These are phyloP conservation scores for Conticribra weissflogii DNA, from an alignment of 108 stramenopile species.

Conservation along the genomic window DNA sequence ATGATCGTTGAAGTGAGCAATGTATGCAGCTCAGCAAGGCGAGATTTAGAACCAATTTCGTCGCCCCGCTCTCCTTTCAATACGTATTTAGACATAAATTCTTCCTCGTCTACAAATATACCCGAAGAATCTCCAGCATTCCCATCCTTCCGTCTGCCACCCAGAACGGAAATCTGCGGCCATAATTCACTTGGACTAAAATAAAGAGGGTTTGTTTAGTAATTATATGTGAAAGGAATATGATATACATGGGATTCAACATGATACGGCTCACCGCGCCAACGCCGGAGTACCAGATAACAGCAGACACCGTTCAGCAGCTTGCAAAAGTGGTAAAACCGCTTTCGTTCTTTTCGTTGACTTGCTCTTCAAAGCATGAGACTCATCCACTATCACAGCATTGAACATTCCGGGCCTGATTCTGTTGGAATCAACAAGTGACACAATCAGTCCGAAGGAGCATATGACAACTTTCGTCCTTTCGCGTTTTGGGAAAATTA, in stretches of 20 bases:
- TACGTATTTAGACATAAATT: slow-evolving; percentile 84
- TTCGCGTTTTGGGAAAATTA: slow-evolving; percentile 47
- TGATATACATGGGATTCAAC: too few species aligned
- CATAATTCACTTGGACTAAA: slow-evolving; percentile 86
- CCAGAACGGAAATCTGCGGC: slow-evolving; percentile 90
- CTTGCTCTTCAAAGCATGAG: slow-evolving; percentile 94
- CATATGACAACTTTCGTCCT: slow-evolving; percentile 77
- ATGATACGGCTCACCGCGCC: slow-evolving; percentile 55
- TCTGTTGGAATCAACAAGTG: slow-evolving; percentile 52
- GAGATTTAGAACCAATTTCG: slow-evolving; percentile 22
- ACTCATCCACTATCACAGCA: slow-evolving; percentile 95
- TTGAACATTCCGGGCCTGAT: slow-evolving; percentile 74
- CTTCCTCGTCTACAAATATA: slow-evolving; percentile 76
- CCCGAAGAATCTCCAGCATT: slow-evolving; percentile 26
- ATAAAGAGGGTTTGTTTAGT: too few species aligned
- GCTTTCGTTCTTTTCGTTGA: slow-evolving; percentile 78
- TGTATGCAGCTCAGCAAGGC: slow-evolving; percentile 89
- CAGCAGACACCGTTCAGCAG: slow-evolving; percentile 80
- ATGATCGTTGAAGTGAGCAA: slow-evolving; percentile 92
- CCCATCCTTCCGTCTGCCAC: slow-evolving; percentile 47
- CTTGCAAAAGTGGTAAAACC: slow-evolving; percentile 80
- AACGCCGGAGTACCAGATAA: slow-evolving; percentile 97
- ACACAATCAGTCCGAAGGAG: slow-evolving; percentile 80
- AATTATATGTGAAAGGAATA: too few species aligned
- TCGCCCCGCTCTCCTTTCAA: slow-evolving; percentile 43